phyloP scores from a whole-genome alignment of 441 rosid species.

The Codiaeum variegatum region DNA sequence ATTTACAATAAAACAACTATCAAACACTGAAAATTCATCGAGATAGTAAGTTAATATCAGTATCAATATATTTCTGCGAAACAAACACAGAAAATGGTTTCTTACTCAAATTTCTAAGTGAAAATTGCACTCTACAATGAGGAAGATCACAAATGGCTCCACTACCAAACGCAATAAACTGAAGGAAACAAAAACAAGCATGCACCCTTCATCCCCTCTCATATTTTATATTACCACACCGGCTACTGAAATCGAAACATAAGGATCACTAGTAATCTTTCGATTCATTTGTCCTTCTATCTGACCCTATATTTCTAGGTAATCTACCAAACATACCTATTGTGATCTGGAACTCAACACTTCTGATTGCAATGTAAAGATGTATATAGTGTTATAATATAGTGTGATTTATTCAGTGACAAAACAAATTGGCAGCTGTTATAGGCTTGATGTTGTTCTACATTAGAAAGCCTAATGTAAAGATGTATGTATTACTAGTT shows the following conservation, averaged over 20 bases:
- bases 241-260: constrained; percentile 61
- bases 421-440: no score
- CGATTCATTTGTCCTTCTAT: constrained; percentile 45
- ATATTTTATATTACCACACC: constrained; percentile 65
- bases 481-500: no score
- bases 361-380: no score
- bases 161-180: background rate
- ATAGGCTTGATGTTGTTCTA: no score
- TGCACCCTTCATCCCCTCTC: no score
- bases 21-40: background rate
- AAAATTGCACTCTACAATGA: no score
- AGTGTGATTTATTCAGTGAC: no score
- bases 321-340: constrained; percentile 51
- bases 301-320: constrained; percentile 40
- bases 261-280: constrained; percentile 90
- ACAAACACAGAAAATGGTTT: background rate
- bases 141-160: no score
- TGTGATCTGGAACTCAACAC: no score
- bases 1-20: background rate
- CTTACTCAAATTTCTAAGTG: background rate
- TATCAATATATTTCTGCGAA: background rate
- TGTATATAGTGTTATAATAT: no score
- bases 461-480: no score
- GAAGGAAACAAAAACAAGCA: background rate
- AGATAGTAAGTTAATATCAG: background rate